These are phyloP conservation scores for Trichomonas tenax DNA, from an alignment of 208 protist genomes.

Conservation along the genomic window DNA sequence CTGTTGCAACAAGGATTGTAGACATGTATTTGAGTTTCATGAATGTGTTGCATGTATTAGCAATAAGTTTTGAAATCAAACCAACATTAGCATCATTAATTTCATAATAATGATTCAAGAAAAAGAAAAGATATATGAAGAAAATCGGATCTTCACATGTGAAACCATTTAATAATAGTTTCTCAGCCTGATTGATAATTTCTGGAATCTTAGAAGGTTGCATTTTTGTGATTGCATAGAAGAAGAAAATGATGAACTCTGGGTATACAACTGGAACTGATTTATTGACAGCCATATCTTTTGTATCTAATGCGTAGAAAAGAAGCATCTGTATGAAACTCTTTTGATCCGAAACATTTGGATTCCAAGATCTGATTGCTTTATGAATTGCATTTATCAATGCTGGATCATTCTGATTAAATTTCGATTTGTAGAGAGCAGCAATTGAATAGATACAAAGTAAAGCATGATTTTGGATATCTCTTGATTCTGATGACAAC, in stretches of 20 bases:
- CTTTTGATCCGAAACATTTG: background rate
- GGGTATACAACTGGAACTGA: background rate
- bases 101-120: background rate
- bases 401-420: background rate
- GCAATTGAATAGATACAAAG: background rate
- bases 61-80: background rate
- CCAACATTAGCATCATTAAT: background rate
- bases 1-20: background rate
- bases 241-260: background rate
- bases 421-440: background rate
- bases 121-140: background rate
- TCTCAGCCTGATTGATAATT: background rate
- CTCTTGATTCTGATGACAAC: background rate
- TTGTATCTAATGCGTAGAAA: background rate
- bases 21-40: background rate
- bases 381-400: background rate
- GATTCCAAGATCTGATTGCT: background rate
- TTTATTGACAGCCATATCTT: background rate
- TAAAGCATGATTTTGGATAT: background rate
- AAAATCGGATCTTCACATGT: background rate
- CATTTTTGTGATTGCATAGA: background rate
- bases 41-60: background rate
- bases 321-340: background rate
- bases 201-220: background rate
- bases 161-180: background rate